Evolutionary conservation across 2,329 filamentous ascomycete species (phyloP).

Genomic region (Rhynchosporium graminicola): DNA sequence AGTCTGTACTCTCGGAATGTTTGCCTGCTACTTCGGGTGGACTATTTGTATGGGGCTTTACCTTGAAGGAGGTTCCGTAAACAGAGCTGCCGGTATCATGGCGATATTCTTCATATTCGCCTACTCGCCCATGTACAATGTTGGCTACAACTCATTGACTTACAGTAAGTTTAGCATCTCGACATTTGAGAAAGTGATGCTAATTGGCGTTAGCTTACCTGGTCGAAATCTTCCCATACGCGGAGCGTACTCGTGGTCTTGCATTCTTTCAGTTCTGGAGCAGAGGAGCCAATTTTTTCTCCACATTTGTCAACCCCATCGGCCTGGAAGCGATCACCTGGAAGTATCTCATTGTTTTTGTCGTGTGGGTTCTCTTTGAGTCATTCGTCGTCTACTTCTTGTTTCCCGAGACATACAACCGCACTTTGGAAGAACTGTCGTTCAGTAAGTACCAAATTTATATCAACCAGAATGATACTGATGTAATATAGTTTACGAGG

Average conservation of each 20-base stretch:
- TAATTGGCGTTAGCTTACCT: slow-evolving; percentile 48
- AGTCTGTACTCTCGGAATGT: slow-evolving; percentile 54
- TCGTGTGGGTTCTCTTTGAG: slow-evolving; percentile 46
- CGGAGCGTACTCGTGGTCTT: slow-evolving; percentile 37
- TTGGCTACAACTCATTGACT: slow-evolving; percentile 66
- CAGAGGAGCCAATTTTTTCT: slow-evolving; percentile 50
- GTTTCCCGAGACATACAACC: slow-evolving; percentile 47
- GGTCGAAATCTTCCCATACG: slow-evolving; percentile 60
- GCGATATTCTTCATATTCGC: slow-evolving; percentile 57
- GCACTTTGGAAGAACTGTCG: slow-evolving; percentile 49
- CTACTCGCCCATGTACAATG: slow-evolving; percentile 61
- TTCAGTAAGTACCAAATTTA: slow-evolving; percentile 41
- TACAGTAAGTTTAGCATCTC: slow-evolving; percentile 48
- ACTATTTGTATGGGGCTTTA: slow-evolving; percentile 50
- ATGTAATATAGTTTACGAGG: slow-evolving; percentile 38
- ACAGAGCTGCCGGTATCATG: slow-evolving; percentile 29
- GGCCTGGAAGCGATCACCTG: slow-evolving; percentile 46
- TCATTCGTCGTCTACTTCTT: slow-evolving; percentile 47
- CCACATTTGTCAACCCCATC: slow-evolving; percentile 50
- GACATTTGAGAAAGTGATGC: neutral
- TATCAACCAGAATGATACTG: neutral
- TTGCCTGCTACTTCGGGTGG: slow-evolving; percentile 56
- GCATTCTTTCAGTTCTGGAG: slow-evolving; percentile 40
- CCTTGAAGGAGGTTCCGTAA: slow-evolving; percentile 41
- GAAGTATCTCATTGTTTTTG: slow-evolving; percentile 49